Base-by-base conservation (phyloP, 2,329 filamentous ascomycete genomes). In the Cercospora sp. region DNA sequence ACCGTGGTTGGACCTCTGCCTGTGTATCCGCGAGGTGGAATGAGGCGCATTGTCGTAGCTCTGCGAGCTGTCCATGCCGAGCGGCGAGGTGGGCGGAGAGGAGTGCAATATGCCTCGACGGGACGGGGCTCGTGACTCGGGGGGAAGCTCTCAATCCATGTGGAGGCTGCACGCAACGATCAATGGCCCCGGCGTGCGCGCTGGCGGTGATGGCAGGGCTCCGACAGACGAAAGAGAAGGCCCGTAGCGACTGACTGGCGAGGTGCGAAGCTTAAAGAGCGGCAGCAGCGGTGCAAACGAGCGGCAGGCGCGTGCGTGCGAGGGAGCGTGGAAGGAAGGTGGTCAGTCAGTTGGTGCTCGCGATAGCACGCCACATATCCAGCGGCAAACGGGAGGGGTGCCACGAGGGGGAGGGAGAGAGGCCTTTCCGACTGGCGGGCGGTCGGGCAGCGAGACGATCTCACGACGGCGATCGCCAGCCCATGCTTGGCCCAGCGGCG, bases 1-100 rank as follows among this genome's bases (percentile, higher is more conserved):
- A 6, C 68, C 72, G 26, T 67, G 64, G 48, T 65, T 68, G 5
- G 73, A 72, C 26, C 67, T 65, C 57, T 76, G 72, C 68, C 75
- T 75, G 62, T 71, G 71, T 42, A 75, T 48, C 16, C 69, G 69
- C 42, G 65, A 60, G 10, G 65, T 28, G n/a, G 65, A 45, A 18
- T 48, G 39, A 48, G 69, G 60, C 30, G 23, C 61, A 28, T 66
- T 67, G 58, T 75, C 73, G 26, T 66, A 51, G 64, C 70, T 74
- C 9, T 64, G 53, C 63, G 70, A 65, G 33, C 65, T 64, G 10
- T 70, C 69, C 67, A 65, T 68, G 18, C 13, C 28, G 26, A 39
- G 31, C 36, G 51, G 51, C 16, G 51, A 20, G 2, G 45, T n/a
- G 28, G 20, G 53, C 31, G 28, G n/a, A 28, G 51, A 16, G 36